Evolutionary conservation across 345 rosid species (phyloP).

Genomic region (Arabidopsis arenosa): DNA sequence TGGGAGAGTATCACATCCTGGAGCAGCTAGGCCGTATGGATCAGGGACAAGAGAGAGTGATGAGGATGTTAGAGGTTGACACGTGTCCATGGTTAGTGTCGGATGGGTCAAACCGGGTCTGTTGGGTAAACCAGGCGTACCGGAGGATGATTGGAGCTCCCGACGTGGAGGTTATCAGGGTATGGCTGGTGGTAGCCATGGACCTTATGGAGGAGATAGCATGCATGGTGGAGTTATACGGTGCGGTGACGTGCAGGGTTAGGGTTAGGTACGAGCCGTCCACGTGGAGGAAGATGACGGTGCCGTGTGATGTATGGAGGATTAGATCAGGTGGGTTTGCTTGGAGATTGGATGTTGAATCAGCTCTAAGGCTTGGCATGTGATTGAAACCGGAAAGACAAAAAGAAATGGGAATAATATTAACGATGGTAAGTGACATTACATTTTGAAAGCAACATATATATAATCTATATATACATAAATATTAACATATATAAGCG

Average conservation of each 20-base stretch:
- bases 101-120: constrained; percentile 56
- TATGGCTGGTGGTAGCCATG: constrained; percentile 37
- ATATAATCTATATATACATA: neutral
- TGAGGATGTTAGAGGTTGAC: constrained; percentile 61
- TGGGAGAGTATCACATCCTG: constrained; percentile 29
- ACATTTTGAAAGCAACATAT: constrained; percentile 13
- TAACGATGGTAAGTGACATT: constrained; percentile 16
- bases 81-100: constrained; percentile 76
- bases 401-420: neutral
- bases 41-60: constrained; percentile 44
- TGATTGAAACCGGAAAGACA: constrained; percentile 2
- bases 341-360: constrained; percentile 79
- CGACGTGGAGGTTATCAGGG: constrained; percentile 33
- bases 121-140: constrained; percentile 71
- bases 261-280: constrained; percentile 48
- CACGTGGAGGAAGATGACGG: constrained; percentile 55
- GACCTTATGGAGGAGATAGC: constrained; percentile 48
- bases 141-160: constrained; percentile 51
- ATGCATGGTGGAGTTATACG: constrained; percentile 39
- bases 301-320: constrained; percentile 79
- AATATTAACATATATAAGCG: neutral
- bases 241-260: constrained; percentile 67
- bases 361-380: constrained; percentile 71
- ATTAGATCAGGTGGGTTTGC: constrained; percentile 71
- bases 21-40: constrained; percentile 51